A percentile compares a stretch with the other conserved stretches of the same genome.
These are phyloP conservation scores for Taiwanofungus camphoratus DNA, from an alignment of 1,284 basidiomycete genomes.

Conservation along the genomic window DNA sequence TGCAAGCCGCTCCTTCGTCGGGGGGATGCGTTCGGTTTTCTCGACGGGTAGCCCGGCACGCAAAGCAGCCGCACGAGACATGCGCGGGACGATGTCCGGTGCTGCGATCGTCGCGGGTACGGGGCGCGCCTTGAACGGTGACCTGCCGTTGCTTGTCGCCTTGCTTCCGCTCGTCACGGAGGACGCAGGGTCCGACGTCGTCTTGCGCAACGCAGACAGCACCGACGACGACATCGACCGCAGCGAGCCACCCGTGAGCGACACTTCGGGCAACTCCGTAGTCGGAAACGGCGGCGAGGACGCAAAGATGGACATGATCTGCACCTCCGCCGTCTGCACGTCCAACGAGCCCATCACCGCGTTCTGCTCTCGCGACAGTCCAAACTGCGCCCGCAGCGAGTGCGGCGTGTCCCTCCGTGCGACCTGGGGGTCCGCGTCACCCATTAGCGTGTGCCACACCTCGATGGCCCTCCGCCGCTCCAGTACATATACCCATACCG, in stretches of 20 bases:
- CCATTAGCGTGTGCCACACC: conserved; percentile 71
- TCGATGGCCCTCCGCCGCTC: conserved; percentile 73
- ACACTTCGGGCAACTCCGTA: conserved; percentile 52
- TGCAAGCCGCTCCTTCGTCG: conserved; percentile 52
- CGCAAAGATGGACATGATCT: conserved; percentile 69
- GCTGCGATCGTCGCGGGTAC: conserved; percentile 53
- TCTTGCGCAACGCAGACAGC: conserved; percentile 38
- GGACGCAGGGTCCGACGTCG: conserved; percentile 35
- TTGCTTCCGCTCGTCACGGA: conserved; percentile 32
- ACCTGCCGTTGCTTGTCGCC: conserved; percentile 35
- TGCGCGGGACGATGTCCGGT: conserved; percentile 73
- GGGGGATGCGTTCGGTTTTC: conserved; percentile 38
- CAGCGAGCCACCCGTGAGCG: conserved; percentile 35
- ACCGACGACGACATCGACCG: conserved; percentile 42
- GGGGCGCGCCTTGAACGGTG: conserved; percentile 64
- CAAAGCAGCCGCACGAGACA: conserved; percentile 71
- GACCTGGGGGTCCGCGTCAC: conserved; percentile 50
- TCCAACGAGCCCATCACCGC: conserved; percentile 67
- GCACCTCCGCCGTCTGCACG: conserved; percentile 59
- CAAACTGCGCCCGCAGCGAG: conserved; percentile 65
- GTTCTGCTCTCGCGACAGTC: conserved; percentile 47
- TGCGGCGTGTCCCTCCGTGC: conserved; percentile 51
- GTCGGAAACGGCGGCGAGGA: conserved; percentile 73
- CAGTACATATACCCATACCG: conserved; percentile 82
- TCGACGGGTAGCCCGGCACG: conserved; percentile 48